Evolutionary conservation across 768 basidiomycete genomes (phyloP).

Genomic region (Austroboletus eburneus): DNA sequence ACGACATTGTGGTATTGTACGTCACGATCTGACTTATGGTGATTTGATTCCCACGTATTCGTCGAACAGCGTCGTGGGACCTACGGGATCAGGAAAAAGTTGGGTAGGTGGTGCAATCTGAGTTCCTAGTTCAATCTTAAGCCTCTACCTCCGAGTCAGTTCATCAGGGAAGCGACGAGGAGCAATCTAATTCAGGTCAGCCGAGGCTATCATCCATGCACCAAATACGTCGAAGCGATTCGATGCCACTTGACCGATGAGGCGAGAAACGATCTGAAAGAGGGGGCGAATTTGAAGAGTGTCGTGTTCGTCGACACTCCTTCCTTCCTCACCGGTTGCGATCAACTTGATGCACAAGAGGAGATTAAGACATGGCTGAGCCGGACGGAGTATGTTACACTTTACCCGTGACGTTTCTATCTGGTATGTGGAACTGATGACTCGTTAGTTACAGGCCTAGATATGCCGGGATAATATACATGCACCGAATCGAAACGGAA

Average conservation of each 20-base stretch:
- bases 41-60: neutral
- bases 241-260: conserved; percentile 12
- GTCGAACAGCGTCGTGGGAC: conserved; percentile 12
- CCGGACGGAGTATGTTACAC: neutral
- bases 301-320: conserved; percentile 22
- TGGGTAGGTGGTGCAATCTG: conserved; percentile 10
- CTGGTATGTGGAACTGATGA: neutral
- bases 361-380: conserved; percentile 6
- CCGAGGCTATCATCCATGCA: conserved; percentile 2
- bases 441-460: conserved; percentile 3
- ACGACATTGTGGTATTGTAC: conserved; percentile 20
- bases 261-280: neutral
- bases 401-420: neutral
- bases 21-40: neutral
- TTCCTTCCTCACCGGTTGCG: conserved; percentile 15
- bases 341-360: conserved; percentile 1
- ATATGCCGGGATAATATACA: conserved; percentile 14
- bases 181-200: neutral
- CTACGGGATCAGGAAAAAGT: conserved; percentile 19
- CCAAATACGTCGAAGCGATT: conserved; percentile 9
- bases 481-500: conserved; percentile 17
- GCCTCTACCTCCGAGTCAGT: conserved; percentile 5
- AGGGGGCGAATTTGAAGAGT: neutral
- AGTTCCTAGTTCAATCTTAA: neutral
- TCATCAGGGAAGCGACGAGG: conserved; percentile 10